Percentiles rank a stretch among this genome's conserved stretches.
These are phyloP conservation scores for Baorangia bicolor DNA, from an alignment of 768 basidiomycete species.

Conservation along the genomic window DNA sequence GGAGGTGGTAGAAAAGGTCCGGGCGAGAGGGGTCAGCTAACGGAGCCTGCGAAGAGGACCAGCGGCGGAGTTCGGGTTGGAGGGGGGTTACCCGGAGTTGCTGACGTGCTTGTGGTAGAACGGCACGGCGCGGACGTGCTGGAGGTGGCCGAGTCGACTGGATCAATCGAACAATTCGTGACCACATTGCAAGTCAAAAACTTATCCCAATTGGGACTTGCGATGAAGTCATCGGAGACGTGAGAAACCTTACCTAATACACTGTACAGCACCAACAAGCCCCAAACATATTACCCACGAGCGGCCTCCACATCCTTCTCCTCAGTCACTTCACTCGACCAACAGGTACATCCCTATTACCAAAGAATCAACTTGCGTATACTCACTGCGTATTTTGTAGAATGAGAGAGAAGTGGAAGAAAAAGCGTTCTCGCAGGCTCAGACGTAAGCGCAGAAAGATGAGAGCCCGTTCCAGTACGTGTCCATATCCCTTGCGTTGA, in stretches of 20 bases:
- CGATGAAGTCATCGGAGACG: slow-evolving; percentile 10
- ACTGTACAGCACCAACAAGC: slow-evolving; percentile 38
- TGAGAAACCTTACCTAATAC: slow-evolving; percentile 28
- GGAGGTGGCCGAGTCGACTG: not conserved
- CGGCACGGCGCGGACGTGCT: not conserved
- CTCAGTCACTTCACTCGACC: slow-evolving; percentile 33
- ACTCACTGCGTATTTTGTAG: slow-evolving; percentile 30
- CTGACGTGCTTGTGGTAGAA: not conserved
- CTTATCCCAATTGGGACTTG: not conserved
- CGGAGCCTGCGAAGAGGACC: slow-evolving; percentile 20
- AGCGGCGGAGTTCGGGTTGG: not conserved
- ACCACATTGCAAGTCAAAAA: slow-evolving; percentile 8
- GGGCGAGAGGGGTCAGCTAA: slow-evolving; percentile 57
- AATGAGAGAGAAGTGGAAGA: slow-evolving; percentile 98
- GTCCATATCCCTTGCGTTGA: not conserved
- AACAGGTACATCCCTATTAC: slow-evolving; percentile 22
- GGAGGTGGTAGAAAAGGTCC: slow-evolving; percentile 69
- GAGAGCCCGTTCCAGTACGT: slow-evolving; percentile 91
- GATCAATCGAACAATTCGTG: slow-evolving; percentile 5
- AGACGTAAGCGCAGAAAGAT: slow-evolving; percentile 95
- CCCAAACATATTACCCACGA: slow-evolving; percentile 24
- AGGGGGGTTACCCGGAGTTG: slow-evolving; percentile 13
- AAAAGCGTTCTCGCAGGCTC: slow-evolving; percentile 91
- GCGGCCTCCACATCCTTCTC: slow-evolving; percentile 6
- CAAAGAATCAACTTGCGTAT: not conserved